Conservation (phyloP, 768 basidiomycete species). For the Serendipita vermifera region DNA sequence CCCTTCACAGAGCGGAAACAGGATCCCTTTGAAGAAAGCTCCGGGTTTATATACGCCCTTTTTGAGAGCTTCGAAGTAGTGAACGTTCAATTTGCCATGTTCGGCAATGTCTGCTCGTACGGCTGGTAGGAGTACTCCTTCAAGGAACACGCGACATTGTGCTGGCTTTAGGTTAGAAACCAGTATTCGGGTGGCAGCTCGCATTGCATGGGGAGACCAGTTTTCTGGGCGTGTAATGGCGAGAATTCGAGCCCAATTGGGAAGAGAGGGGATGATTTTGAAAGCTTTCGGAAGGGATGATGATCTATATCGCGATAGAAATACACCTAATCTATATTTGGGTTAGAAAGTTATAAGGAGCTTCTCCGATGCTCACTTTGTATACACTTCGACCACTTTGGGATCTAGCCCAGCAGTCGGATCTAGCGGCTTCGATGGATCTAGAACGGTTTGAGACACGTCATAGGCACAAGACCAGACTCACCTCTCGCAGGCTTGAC, state of each 20-base stretch:
- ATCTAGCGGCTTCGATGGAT: slow-evolving; percentile 31
- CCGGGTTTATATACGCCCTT: slow-evolving; percentile 90
- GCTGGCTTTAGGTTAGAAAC: slow-evolving; percentile 94
- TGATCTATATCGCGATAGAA: slow-evolving; percentile 81
- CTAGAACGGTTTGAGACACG: background rate
- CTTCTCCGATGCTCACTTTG: slow-evolving; percentile 47
- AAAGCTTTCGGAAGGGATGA: slow-evolving; percentile 92
- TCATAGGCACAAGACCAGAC: slow-evolving; percentile 22
- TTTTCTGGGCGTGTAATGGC: slow-evolving; percentile 83
- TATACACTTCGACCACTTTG: slow-evolving; percentile 83
- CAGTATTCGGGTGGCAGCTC: slow-evolving; percentile 88
- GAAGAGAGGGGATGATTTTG: slow-evolving; percentile 93
- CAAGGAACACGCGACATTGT: slow-evolving; percentile 83
- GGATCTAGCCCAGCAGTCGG: slow-evolving; percentile 83
- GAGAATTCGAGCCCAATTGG: slow-evolving; percentile 90
- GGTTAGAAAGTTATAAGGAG: slow-evolving; percentile 11
- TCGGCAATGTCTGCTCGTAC: slow-evolving; percentile 77
- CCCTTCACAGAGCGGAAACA: slow-evolving; percentile 86
- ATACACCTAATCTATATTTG: slow-evolving; percentile 56
- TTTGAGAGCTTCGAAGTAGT: slow-evolving; percentile 88
- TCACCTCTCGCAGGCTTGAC: background rate
- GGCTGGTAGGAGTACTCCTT: slow-evolving; percentile 82
- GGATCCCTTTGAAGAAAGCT: slow-evolving; percentile 95
- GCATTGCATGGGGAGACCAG: slow-evolving; percentile 93
- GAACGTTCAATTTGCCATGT: slow-evolving; percentile 72